Evolutionary conservation across 2,329 filamentous ascomycete genomes (phyloP).

Genomic region (Cercospora sp.): DNA sequence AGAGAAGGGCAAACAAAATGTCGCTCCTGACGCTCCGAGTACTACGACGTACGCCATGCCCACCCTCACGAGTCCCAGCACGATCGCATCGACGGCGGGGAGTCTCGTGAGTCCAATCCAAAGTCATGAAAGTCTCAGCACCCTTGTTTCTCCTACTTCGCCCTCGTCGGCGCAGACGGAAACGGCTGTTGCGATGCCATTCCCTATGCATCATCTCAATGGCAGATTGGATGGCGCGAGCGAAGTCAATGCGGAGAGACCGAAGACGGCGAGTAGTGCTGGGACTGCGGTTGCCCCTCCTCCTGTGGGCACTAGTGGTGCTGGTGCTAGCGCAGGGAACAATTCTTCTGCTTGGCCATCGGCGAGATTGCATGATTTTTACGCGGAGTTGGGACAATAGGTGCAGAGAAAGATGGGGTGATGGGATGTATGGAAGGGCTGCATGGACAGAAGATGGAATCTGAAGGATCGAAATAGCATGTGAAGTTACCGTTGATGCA

Average conservation of each 20-base stretch:
- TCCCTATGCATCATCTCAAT: neutral
- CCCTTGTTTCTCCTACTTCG: neutral
- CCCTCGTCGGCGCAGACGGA: neutral
- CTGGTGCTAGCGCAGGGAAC: neutral
- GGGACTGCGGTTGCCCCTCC: neutral
- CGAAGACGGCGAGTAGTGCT: neutral
- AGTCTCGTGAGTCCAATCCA: neutral
- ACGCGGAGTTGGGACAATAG: slow-evolving; percentile 21
- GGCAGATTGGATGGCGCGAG: neutral
- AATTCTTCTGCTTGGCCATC: neutral
- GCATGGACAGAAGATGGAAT: neutral
- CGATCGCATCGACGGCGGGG: neutral
- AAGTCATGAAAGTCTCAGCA: neutral
- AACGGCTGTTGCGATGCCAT: neutral
- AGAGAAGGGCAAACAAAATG: neutral
- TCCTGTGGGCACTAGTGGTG: neutral
- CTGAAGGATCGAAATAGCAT: no score
- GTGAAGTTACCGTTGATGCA: no score
- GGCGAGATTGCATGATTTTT: slow-evolving; percentile 18
- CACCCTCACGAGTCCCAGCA: neutral
- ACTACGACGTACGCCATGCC: neutral
- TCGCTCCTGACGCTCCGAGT: neutral
- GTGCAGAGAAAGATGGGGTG: neutral
- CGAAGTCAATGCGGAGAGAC: neutral
- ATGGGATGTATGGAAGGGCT: neutral